Conservation (phyloP, 495 filamentous ascomycete species). For the Talaromyces nanjingensis region DNA sequence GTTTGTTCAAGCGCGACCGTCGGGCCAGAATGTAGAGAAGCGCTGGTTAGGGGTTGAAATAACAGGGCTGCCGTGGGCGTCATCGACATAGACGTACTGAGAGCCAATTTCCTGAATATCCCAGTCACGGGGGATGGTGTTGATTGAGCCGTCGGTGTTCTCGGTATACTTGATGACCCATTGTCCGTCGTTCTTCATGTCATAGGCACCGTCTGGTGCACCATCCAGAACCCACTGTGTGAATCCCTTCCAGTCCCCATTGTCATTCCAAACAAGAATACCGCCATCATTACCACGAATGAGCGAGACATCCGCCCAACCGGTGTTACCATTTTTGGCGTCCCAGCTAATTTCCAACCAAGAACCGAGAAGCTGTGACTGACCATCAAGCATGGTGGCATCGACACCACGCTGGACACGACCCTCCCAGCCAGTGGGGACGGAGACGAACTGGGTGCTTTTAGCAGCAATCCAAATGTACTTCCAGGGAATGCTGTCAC, state of each 20-base stretch:
- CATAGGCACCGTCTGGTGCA: conserved; percentile 2
- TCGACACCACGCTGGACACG: conserved; percentile 4
- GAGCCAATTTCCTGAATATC: neutral
- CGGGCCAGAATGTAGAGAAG: conserved; percentile 4
- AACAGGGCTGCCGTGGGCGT: conserved; percentile 1
- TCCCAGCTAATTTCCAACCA: conserved; percentile 7
- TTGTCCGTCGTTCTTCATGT: conserved; percentile 4
- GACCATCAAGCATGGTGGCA: neutral
- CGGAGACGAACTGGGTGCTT: conserved; percentile 2
- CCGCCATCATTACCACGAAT: conserved; percentile 4
- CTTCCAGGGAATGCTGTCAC: conserved; percentile 7
- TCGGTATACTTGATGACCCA: neutral
- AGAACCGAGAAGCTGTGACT: conserved; percentile 4
- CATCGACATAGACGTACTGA: conserved; percentile 2
- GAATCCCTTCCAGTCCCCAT: conserved; percentile 3
- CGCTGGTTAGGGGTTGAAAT: conserved; percentile 5
- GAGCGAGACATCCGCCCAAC: conserved; percentile 4
- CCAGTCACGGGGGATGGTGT: conserved; percentile 5
- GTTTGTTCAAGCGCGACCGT: neutral
- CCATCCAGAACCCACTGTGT: conserved; percentile 3
- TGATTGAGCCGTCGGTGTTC: neutral
- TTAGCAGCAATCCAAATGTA: conserved; percentile 7
- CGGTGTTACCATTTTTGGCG: neutral
- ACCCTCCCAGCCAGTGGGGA: neutral
- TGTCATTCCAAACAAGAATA: conserved; percentile 3